Evolutionary conservation across 2,329 filamentous ascomycete genomes (phyloP), one percentile per base, ranked within the genome.

Genomic region (Nothophaeocryptopus gaeumannii): DNA sequence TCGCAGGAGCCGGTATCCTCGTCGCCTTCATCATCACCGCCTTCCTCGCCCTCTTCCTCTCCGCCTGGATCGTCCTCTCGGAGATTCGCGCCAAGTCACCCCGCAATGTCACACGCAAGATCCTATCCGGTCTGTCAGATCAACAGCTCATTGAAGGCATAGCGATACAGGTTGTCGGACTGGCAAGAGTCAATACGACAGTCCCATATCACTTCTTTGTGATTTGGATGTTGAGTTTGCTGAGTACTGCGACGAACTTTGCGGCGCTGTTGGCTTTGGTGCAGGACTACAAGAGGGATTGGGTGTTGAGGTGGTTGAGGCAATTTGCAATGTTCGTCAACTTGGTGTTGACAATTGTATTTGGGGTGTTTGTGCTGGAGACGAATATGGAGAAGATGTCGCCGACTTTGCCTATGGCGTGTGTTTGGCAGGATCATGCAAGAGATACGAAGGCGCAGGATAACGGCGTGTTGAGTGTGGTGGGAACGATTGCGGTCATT

Each of bases 131-230:
- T 54, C 82, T 85, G 69, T 82, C 78, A 13, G 83, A 87, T 67
- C 83, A 86, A 63, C 83, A 86, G 66, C 82, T 86, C 65, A 72
- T 86, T 47, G 83, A 82, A 13, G 83, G 84, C 35, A 85, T 86
- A 63, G 82, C 80, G n/a, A 80, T 87, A 49, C 83, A 86, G 64
- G 74, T 73, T 49, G 74, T 86, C 16, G 84, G 79, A 0, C 75
- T 87, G 1, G 78, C 78, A 4, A 81, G 82, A 61, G 77, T 80
- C 62, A 68, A 75, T 39, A 72, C 72, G 5, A 77, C 86, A 64
- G 75, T 83, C 0, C 77, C 82, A 0, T 87, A 87, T 63, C 83
- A 87, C 67, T 85, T 86, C 71, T 86, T 86, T 70, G 76, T 86
- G 47, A 79, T 86, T 56, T 86, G 83, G 83, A 83, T 85, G 71